Evolutionary conservation across 371 early-diverging fungal genomes (phyloP).

Genomic region (Lichtheimia hyalospora): DNA sequence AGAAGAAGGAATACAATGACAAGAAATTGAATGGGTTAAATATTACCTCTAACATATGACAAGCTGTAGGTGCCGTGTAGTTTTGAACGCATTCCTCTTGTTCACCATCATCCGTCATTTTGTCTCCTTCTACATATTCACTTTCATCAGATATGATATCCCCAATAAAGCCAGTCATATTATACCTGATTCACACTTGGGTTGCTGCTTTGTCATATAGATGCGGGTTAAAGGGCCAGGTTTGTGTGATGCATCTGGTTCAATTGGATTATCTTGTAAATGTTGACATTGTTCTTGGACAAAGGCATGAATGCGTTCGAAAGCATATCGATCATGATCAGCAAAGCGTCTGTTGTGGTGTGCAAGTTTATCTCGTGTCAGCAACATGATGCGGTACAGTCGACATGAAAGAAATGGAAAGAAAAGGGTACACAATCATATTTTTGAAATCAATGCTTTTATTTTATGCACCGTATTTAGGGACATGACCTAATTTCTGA

Average conservation of each 20-base stretch:
- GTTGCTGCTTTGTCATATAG: background rate
- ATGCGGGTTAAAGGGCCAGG: background rate
- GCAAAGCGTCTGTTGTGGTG: background rate
- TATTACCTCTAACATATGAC: constrained; percentile 19
- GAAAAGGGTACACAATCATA: background rate
- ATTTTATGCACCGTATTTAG: constrained; percentile 45
- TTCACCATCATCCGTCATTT: background rate
- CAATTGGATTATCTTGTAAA: too few relatives aligned
- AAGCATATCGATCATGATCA: background rate
- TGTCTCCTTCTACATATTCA: background rate
- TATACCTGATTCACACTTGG: background rate
- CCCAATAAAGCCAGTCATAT: background rate
- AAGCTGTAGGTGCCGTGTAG: constrained; percentile 9
- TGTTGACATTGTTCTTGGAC: constrained; percentile 1
- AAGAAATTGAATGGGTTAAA: background rate
- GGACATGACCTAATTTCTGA: constrained; percentile 39
- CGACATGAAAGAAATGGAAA: background rate
- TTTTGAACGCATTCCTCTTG: background rate
- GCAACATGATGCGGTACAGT: background rate
- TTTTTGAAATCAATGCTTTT: background rate
- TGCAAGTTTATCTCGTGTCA: background rate
- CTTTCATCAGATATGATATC: background rate
- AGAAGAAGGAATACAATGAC: background rate
- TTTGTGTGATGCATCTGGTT: too few relatives aligned
- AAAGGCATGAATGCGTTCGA: constrained; percentile 1